Conservation (phyloP, 139 green algal species). For the Raphidocelis subcapitata region DNA sequence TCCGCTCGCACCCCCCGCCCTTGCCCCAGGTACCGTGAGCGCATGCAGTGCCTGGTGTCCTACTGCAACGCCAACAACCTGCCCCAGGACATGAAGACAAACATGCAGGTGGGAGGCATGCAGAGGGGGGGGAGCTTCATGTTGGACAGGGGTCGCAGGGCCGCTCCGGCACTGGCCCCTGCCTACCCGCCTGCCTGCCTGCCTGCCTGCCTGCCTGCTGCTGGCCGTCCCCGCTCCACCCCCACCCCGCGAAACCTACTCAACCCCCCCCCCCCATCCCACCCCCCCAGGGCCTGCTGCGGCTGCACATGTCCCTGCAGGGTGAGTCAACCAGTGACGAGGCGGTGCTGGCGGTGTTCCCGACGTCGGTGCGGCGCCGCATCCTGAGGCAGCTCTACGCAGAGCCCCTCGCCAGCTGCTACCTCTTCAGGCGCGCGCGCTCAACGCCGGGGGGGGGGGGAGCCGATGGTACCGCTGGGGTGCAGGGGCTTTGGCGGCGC, state of each 20-base stretch:
- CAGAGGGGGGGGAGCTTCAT: not conserved
- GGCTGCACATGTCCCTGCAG: slow-evolving; percentile 55
- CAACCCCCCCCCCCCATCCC: not conserved
- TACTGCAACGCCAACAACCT: slow-evolving; percentile 39
- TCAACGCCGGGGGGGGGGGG: too few species aligned
- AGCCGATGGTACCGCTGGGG: too few species aligned
- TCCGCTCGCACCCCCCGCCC: not conserved
- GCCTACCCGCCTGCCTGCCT: too few species aligned
- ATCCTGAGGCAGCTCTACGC: slow-evolving; percentile 58
- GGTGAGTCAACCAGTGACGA: slow-evolving; percentile 31
- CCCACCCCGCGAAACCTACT: not conserved
- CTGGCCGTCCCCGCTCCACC: too few species aligned
- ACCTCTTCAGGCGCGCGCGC: slow-evolving; percentile 38
- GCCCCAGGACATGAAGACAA: slow-evolving; percentile 21
- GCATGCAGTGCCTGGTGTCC: slow-evolving; percentile 25
- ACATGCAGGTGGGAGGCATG: slow-evolving; percentile 32
- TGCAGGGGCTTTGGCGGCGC: too few species aligned
- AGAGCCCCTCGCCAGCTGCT: slow-evolving; percentile 22
- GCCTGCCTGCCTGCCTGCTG: too few species aligned
- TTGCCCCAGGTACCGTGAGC: slow-evolving; percentile 27
- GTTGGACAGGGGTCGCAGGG: too few species aligned
- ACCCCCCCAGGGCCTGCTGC: slow-evolving; percentile 29
- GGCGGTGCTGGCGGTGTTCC: slow-evolving; percentile 48
- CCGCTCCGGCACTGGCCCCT: too few species aligned
- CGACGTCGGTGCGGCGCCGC: slow-evolving; percentile 46